Percentiles rank a stretch among this genome's conserved stretches.
Evolutionary conservation across 169 alveolate species (phyloP).

Genomic region (Plasmodium berghei): DNA sequence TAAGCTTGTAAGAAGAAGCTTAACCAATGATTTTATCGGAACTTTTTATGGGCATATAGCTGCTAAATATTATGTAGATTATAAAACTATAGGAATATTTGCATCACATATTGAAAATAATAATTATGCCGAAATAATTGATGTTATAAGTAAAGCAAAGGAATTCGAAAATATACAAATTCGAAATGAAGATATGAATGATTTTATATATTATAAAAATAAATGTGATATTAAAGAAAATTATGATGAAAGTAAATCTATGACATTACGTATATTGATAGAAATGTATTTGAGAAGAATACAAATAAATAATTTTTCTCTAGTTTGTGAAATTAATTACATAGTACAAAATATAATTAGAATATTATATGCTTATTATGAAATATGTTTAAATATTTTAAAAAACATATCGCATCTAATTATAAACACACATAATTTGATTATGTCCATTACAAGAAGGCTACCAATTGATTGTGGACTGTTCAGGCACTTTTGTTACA

Average conservation of each 20-base stretch:
- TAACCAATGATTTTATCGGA: conserved; percentile 82
- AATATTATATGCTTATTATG: conserved; percentile 93
- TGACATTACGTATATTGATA: conserved; percentile 86
- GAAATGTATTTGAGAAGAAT: conserved; percentile 90
- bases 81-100: conserved; percentile 84
- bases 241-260: conserved; percentile 54
- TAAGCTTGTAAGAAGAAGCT: conserved; percentile 79
- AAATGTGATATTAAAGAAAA: conserved; percentile 57
- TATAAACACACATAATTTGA: conserved; percentile 84
- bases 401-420: conserved; percentile 85
- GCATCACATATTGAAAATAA: conserved; percentile 35
- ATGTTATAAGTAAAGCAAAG: conserved; percentile 68
- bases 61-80: conserved; percentile 89
- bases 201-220: conserved; percentile 33
- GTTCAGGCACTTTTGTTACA: conserved; percentile 64
- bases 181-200: conserved; percentile 74
- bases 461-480: conserved; percentile 33
- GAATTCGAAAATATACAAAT: conserved; percentile 75
- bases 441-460: conserved; percentile 55
- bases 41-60: conserved; percentile 92
- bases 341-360: conserved; percentile 95
- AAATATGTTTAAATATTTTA: conserved; percentile 89
- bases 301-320: conserved; percentile 90
- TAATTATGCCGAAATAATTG: conserved; percentile 58
- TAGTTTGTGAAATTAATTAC: conserved; percentile 94